Evolutionary conservation across 306 rosid species (phyloP).

Genomic region (Dalbergia oliveri): DNA sequence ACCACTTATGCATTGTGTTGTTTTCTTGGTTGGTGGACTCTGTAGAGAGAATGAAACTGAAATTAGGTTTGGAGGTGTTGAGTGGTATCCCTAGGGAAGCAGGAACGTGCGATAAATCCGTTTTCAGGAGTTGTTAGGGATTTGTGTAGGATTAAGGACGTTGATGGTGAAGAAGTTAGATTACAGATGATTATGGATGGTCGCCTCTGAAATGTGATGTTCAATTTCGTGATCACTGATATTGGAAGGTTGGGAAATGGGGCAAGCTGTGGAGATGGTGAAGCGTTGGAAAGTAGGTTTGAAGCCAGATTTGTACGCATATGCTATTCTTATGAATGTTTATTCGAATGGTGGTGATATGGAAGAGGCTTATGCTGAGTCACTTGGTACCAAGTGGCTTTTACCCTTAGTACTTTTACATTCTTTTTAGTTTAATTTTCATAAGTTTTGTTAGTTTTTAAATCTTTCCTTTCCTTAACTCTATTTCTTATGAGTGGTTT

Average conservation of each 20-base stretch:
- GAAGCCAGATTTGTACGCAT: conserved; percentile 80
- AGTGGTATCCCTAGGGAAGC: conserved; percentile 56
- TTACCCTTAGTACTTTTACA: too few species aligned
- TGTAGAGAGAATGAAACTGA: conserved; percentile 62
- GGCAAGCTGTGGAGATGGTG: conserved; percentile 66
- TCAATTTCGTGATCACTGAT: conserved; percentile 70
- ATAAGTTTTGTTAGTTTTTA: too few species aligned
- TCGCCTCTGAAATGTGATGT: conserved; percentile 82
- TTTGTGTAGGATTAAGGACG: conserved; percentile 72
- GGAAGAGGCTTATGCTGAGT: conserved; percentile 76
- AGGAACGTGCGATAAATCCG: conserved; percentile 63
- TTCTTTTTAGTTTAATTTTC: too few species aligned
- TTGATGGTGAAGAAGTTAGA: conserved; percentile 64
- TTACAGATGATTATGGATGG: conserved; percentile 72
- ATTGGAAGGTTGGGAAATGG: conserved; percentile 67
- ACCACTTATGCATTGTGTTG: conserved; percentile 49
- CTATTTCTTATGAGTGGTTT: too few species aligned
- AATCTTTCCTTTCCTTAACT: too few species aligned
- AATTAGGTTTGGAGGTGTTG: conserved; percentile 64
- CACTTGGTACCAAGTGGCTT: too few species aligned
- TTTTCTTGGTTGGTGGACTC: conserved; percentile 59
- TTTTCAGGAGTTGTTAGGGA: conserved; percentile 66
- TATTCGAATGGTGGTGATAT: conserved; percentile 82
- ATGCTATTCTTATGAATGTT: conserved; percentile 75
- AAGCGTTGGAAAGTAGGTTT: conserved; percentile 77